Evolutionary conservation across 345 rosid genomes (phyloP).

Genomic region (Combretum micranthum): DNA sequence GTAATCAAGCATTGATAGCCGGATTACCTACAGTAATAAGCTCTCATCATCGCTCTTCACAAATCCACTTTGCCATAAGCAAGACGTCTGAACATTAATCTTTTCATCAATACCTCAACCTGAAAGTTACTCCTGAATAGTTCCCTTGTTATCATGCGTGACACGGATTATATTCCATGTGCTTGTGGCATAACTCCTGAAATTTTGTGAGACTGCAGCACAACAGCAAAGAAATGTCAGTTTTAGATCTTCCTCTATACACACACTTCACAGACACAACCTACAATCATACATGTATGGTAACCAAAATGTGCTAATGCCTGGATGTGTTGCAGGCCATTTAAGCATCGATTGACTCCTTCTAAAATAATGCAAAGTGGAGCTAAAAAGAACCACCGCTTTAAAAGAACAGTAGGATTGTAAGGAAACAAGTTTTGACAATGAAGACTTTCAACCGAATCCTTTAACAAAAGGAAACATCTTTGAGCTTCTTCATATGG

Average conservation of each 20-base stretch:
- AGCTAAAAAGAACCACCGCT: slow-evolving; percentile 37
- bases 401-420: slow-evolving; percentile 69
- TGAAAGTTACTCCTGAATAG: no score
- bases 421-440: slow-evolving; percentile 66
- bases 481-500: slow-evolving; percentile 43
- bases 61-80: no score
- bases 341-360: neutral
- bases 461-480: slow-evolving; percentile 74
- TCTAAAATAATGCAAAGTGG: neutral
- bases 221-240: neutral
- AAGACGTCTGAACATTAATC: no score
- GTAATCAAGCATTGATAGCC: no score
- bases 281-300: neutral
- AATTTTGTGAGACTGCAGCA: slow-evolving; percentile 14
- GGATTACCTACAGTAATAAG: no score
- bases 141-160: no score
- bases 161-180: neutral
- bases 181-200: slow-evolving; percentile 9
- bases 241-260: no score
- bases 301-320: no score
- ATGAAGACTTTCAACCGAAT: slow-evolving; percentile 54
- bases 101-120: no score
- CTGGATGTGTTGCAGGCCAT: neutral
- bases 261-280: neutral
- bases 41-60: no score